phyloP scores from a whole-genome alignment of 371 early-diverging fungal genomes.

The Saksenaea vasiformis region DNA sequence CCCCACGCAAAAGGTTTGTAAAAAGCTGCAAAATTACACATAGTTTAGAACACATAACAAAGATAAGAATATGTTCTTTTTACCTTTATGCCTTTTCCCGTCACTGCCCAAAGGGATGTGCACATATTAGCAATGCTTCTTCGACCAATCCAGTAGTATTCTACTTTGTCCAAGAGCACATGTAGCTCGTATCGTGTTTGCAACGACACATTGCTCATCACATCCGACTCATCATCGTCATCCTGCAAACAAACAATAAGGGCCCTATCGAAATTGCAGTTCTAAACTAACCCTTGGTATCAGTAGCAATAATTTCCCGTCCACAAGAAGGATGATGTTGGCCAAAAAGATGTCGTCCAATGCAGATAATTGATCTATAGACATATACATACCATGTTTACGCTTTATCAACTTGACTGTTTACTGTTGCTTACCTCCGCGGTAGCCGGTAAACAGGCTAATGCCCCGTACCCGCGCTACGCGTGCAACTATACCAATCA shows the following conservation, averaged over 20 bases:
- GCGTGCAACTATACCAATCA: constrained; percentile 65
- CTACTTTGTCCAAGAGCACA: constrained; percentile 63
- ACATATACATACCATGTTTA: background rate
- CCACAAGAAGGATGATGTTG: constrained; percentile 50
- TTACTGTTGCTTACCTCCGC: constrained; percentile 29
- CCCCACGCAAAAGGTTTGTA: constrained; percentile 44
- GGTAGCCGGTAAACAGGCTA: constrained; percentile 45
- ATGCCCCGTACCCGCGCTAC: constrained; percentile 58
- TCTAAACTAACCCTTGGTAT: constrained; percentile 39
- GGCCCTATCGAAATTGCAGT: background rate
- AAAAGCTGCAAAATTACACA: constrained; percentile 39
- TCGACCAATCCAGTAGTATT: constrained; percentile 73
- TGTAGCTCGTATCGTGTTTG: constrained; percentile 59
- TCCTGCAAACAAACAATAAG: constrained; percentile 13
- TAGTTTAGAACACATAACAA: too few species aligned
- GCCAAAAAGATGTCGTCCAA: constrained; percentile 38
- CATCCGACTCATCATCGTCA: constrained; percentile 31
- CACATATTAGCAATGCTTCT: constrained; percentile 56
- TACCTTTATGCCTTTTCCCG: constrained; percentile 72
- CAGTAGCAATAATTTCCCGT: constrained; percentile 51
- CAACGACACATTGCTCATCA: constrained; percentile 13
- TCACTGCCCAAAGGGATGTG: constrained; percentile 77
- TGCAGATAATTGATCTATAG: constrained; percentile 36
- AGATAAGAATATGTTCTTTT: background rate
- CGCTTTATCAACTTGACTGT: background rate